Base-by-base conservation (phyloP, 495 filamentous ascomycete genomes). In the Penicillium waksmanii region DNA sequence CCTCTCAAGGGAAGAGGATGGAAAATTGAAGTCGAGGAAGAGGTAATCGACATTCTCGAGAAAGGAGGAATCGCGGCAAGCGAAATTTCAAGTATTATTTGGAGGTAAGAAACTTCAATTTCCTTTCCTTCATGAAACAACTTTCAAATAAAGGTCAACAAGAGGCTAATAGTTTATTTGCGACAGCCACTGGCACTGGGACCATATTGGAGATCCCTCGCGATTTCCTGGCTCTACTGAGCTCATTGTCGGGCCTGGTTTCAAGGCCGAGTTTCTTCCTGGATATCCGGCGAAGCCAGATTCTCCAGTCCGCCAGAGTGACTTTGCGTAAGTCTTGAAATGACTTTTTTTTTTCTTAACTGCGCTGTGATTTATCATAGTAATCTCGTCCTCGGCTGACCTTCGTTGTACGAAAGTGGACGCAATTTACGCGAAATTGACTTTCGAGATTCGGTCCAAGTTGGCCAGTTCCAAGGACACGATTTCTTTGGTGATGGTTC, bases 201-300 rank as follows among this genome's bases (percentile, higher is more conserved):
- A 89, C 62, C 87, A 89, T 64, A 75, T 73, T 9, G 87, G 85
- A 11, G 78, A 88, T 52, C 75, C 79, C 3, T 72, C 74, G 0
- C 76, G 61, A 2, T 87, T 88, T 59, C 79, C 76, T 1, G 34
- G 77, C 0, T 73, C 63, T 23, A 84, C 84, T 0, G 67, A 75
- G 1, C 62, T 89, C 0, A 70, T 86, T 15, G 79, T 87, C 23
- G 87, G 87, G 0, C 82, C 81, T 1, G 85, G 85, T 0, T 81
- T 85, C 62, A 83, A 79, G 40, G 64, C 72, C 0, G 34, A 43
- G 3, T 58, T 80, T 23, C 53, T 79, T 2, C 85, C 84, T 0
- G 84, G 79, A 0, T 84, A 80, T 49, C 85, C 86, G 0, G 57
- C 71, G 0, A 75, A 81, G 15, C 68, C 73, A 4, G 63, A 79